Percentiles rank a stretch among this genome's conserved stretches.
These are phyloP conservation scores for Kockiozyma suomiensis DNA, from an alignment of 805 yeast species.

Conservation along the genomic window DNA sequence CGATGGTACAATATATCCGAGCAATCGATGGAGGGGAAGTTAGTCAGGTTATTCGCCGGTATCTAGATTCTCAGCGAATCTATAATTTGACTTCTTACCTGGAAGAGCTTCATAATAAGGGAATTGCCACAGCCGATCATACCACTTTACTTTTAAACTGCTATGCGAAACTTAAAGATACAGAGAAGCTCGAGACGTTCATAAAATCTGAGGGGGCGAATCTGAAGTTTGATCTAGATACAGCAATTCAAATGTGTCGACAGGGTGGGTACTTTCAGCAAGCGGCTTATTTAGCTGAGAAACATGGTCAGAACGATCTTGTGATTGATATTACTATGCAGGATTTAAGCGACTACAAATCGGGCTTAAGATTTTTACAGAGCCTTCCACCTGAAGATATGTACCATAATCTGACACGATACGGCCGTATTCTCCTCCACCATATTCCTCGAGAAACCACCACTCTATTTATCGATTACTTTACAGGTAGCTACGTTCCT, in stretches of 20 bases:
- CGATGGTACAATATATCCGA: constrained; percentile 73
- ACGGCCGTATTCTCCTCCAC: constrained; percentile 66
- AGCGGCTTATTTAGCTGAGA: constrained; percentile 70
- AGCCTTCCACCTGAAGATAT: constrained; percentile 76
- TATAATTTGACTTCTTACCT: constrained; percentile 64
- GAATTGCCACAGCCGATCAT: constrained; percentile 73
- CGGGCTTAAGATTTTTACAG: constrained; percentile 65
- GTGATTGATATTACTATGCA: constrained; percentile 76
- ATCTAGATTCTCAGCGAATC: constrained; percentile 75
- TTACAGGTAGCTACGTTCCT: constrained; percentile 80
- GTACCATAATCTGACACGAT: constrained; percentile 66
- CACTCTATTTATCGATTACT: constrained; percentile 76
- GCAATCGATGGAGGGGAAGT: constrained; percentile 60
- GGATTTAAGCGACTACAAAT: constrained; percentile 62
- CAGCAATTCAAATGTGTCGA: constrained; percentile 68
- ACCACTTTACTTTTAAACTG: constrained; percentile 77
- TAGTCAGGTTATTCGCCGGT: constrained; percentile 76
- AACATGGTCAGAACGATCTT: constrained; percentile 68
- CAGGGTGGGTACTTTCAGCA: constrained; percentile 68
- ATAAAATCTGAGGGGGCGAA: constrained; percentile 49
- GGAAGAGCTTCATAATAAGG: constrained; percentile 57
- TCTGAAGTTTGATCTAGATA: constrained; percentile 61
- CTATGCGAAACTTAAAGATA: constrained; percentile 72
- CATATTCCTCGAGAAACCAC: constrained; percentile 78
- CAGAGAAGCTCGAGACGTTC: constrained; percentile 59